Conservation (phyloP, 352 stramenopile species). For the Lagenidium giganteum region DNA sequence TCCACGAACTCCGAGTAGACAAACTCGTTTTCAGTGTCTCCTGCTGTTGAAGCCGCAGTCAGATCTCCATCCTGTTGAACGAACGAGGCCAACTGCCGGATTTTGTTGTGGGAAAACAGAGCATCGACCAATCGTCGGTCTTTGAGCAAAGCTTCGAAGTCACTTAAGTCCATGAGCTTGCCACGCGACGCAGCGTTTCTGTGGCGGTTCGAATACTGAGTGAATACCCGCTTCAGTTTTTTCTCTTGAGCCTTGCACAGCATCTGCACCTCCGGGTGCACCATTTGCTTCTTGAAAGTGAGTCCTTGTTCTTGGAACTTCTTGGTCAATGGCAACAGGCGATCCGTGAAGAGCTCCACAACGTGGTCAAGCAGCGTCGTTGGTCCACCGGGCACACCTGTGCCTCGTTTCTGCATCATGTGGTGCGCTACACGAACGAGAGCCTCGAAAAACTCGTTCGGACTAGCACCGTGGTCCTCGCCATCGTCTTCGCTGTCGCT, state of each 20-base stretch:
- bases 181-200: constrained; percentile 47
- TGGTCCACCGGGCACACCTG: background rate
- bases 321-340: constrained; percentile 44
- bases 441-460: constrained; percentile 64
- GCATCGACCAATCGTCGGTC: constrained; percentile 46
- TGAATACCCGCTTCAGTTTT: constrained; percentile 61
- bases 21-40: constrained; percentile 48
- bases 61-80: constrained; percentile 57
- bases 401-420: constrained; percentile 39
- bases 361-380: constrained; percentile 34
- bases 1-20: constrained; percentile 65
- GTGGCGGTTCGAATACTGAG: constrained; percentile 47
- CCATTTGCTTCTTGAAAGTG: constrained; percentile 70
- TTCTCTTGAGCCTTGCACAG: constrained; percentile 61
- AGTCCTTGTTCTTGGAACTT: constrained; percentile 61
- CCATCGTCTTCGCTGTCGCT: constrained; percentile 32
- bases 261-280: constrained; percentile 48
- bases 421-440: constrained; percentile 46
- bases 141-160: constrained; percentile 56
- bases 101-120: constrained; percentile 43
- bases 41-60: constrained; percentile 30
- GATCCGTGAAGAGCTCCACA: constrained; percentile 39
- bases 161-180: constrained; percentile 46
- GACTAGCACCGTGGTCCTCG: constrained; percentile 42
- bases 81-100: constrained; percentile 54